phyloP scores from a whole-genome alignment of 2,329 filamentous ascomycete genomes.

The Fusarium sp. region DNA sequence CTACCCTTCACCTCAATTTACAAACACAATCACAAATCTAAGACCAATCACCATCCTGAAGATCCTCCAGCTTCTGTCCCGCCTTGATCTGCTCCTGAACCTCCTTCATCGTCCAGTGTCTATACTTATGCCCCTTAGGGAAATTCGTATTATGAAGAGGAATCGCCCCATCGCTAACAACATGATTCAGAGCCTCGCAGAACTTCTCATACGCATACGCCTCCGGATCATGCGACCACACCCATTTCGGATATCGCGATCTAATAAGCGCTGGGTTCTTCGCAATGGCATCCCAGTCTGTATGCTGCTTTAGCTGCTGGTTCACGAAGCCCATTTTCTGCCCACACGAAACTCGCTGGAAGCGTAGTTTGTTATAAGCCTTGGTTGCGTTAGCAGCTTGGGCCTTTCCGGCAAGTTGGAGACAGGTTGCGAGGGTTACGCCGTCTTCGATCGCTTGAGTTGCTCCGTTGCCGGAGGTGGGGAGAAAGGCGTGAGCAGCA shows the following conservation, averaged over 20 bases:
- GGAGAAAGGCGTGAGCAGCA: slow-evolving; percentile 24
- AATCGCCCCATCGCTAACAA: slow-evolving; percentile 15
- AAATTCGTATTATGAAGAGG: slow-evolving; percentile 27
- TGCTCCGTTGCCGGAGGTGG: slow-evolving; percentile 29
- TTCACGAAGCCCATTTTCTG: slow-evolving; percentile 32
- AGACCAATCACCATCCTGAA: slow-evolving; percentile 32
- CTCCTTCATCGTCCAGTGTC: slow-evolving; percentile 33
- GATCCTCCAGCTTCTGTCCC: slow-evolving; percentile 27
- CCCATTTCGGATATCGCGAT: slow-evolving; percentile 26
- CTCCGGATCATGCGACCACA: slow-evolving; percentile 32
- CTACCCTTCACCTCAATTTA: not conserved
- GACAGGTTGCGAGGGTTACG: slow-evolving; percentile 23
- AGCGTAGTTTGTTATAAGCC: slow-evolving; percentile 21
- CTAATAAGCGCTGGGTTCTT: slow-evolving; percentile 25
- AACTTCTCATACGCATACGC: slow-evolving; percentile 33
- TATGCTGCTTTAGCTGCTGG: slow-evolving; percentile 32
- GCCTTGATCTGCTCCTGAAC: slow-evolving; percentile 27
- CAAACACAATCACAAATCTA: not conserved
- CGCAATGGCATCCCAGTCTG: slow-evolving; percentile 28
- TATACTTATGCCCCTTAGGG: slow-evolving; percentile 26
- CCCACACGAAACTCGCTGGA: slow-evolving; percentile 8
- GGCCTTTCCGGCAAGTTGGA: slow-evolving; percentile 3
- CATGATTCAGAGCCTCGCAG: slow-evolving; percentile 27
- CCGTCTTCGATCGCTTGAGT: slow-evolving; percentile 30
- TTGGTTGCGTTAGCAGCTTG: slow-evolving; percentile 26